Conservation (phyloP, 169 alveolate species). For the Eimeria sp. region DNA sequence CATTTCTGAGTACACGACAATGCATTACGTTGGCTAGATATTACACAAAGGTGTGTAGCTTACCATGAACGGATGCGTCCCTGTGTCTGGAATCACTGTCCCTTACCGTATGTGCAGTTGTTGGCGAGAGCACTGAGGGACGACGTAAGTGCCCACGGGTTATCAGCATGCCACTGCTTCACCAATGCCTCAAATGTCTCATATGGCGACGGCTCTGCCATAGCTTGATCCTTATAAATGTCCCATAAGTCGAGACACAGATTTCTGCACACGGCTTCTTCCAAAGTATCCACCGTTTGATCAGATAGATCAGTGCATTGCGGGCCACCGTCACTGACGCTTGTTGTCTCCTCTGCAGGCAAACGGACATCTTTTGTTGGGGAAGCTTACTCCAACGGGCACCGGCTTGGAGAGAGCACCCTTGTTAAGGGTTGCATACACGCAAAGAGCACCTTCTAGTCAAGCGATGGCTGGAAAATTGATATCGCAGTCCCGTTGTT, state of each 20-base stretch:
- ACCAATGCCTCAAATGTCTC: background rate
- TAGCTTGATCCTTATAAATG: background rate
- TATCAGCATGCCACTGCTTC: slow-evolving; percentile 56
- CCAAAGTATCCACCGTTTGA: background rate
- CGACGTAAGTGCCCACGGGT: slow-evolving; percentile 25
- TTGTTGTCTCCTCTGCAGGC: background rate
- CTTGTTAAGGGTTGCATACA: background rate
- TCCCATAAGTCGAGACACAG: slow-evolving; percentile 68
- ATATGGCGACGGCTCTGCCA: slow-evolving; percentile 30
- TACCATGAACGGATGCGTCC: background rate
- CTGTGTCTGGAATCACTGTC: background rate
- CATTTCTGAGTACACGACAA: slow-evolving; percentile 28
- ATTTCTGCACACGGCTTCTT: slow-evolving; percentile 38
- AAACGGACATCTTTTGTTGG: background rate
- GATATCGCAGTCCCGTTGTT: background rate
- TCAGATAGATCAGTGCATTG: slow-evolving; percentile 41
- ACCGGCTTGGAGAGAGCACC: background rate
- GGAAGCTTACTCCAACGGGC: background rate
- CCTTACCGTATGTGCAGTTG: slow-evolving; percentile 63
- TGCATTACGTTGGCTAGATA: background rate
- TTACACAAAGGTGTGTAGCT: too few relatives aligned
- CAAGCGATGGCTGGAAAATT: background rate
- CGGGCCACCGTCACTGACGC: slow-evolving; percentile 45
- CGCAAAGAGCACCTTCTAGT: background rate
- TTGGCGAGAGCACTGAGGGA: background rate